Percentiles rank a stretch among this genome's conserved stretches.
phyloP scores from a whole-genome alignment of 164 flowering plant species.

The Taxillus chinensis region DNA sequence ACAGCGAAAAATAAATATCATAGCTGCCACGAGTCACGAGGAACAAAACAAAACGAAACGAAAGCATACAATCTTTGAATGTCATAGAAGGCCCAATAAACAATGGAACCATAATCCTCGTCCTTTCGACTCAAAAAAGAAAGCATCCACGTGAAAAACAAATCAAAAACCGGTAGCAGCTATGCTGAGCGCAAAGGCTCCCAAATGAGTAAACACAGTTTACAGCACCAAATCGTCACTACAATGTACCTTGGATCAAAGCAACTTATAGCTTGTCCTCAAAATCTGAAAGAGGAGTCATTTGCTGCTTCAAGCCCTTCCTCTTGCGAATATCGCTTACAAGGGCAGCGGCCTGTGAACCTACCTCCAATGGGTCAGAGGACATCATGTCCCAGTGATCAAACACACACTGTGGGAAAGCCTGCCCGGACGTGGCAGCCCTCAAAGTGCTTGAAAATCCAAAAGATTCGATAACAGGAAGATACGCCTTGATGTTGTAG shows the following conservation, averaged over 20 bases:
- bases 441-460: neutral
- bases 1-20: too few species aligned
- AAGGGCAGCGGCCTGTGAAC: neutral
- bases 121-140: too few species aligned
- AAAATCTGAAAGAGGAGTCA: slow-evolving; percentile 1
- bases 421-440: slow-evolving; percentile 1
- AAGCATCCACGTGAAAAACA: too few species aligned
- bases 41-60: too few species aligned
- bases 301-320: slow-evolving; percentile 3
- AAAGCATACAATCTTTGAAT: too few species aligned
- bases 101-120: too few species aligned
- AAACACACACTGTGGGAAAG: slow-evolving; percentile 2
- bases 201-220: too few species aligned
- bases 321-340: neutral
- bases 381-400: slow-evolving; percentile 6
- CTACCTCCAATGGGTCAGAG: neutral
- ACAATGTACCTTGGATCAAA: neutral
- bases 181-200: too few species aligned
- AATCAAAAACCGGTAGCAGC: too few species aligned
- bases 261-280: slow-evolving; percentile 1
- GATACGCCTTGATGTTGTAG: slow-evolving; percentile 3
- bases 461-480: slow-evolving; percentile 1
- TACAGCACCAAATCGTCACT: too few species aligned
- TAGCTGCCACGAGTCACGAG: too few species aligned
- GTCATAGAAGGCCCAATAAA: too few species aligned